Evolutionary conservation across 352 stramenopile species (phyloP).

Genomic region (Globisporangium cystogenes): DNA sequence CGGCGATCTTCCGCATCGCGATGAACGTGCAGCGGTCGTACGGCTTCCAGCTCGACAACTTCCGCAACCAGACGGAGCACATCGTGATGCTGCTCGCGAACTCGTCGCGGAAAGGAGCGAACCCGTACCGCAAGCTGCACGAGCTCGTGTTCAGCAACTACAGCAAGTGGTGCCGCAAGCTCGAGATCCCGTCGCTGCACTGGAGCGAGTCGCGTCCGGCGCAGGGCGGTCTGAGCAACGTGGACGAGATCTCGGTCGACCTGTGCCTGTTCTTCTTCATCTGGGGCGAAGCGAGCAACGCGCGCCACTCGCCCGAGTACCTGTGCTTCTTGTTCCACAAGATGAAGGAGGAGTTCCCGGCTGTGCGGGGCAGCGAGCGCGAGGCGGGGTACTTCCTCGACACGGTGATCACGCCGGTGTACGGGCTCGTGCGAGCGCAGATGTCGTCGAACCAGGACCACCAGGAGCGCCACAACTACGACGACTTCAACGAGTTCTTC

Average conservation of each 20-base stretch:
- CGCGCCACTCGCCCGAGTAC: constrained; percentile 97
- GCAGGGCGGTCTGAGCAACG: constrained; percentile 80
- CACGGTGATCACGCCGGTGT: constrained; percentile 97
- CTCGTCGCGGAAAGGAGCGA: constrained; percentile 65
- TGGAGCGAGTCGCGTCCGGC: constrained; percentile 60
- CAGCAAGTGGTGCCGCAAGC: constrained; percentile 83
- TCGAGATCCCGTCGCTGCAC: constrained; percentile 63
- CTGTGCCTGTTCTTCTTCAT: constrained; percentile 97
- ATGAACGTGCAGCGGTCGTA: constrained; percentile 84
- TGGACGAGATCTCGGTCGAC: constrained; percentile 85
- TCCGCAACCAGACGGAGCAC: constrained; percentile 97
- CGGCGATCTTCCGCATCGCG: constrained; percentile 74
- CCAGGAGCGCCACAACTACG: constrained; percentile 95
- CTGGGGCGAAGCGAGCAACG: constrained; percentile 97
- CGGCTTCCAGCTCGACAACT: constrained; percentile 81
- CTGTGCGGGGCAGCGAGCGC: constrained; percentile 56
- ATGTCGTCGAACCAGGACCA: constrained; percentile 92
- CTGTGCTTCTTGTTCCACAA: constrained; percentile 98
- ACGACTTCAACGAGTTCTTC: constrained; percentile 99
- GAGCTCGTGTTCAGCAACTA: constrained; percentile 86
- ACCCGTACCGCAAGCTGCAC: constrained; percentile 82
- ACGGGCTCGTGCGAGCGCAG: constrained; percentile 73
- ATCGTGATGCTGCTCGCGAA: constrained; percentile 96
- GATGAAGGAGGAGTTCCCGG: constrained; percentile 83
- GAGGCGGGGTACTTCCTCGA: constrained; percentile 97